Conservation (phyloP, 2,329 filamentous ascomycete species). For the Arthrobotrys musiformis region DNA sequence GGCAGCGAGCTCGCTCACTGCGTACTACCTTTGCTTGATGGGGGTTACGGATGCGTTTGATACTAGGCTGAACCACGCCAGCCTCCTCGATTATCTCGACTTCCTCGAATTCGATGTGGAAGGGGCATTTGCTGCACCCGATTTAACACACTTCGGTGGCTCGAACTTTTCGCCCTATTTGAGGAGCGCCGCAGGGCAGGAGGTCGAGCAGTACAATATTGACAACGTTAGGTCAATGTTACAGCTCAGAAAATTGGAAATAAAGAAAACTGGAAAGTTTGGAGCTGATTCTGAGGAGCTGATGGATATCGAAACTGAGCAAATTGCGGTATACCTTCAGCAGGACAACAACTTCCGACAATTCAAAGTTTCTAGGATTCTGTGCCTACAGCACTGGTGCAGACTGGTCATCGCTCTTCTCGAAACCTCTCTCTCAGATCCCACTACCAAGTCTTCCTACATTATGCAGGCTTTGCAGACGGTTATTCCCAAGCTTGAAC, state of each 20-base stretch:
- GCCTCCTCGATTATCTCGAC: slow-evolving; percentile 92
- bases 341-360: slow-evolving; percentile 66
- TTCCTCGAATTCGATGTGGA: slow-evolving; percentile 77
- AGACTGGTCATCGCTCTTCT: slow-evolving; percentile 85
- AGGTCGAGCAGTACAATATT: slow-evolving; percentile 71
- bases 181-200: slow-evolving; percentile 59
- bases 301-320: slow-evolving; percentile 70
- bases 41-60: slow-evolving; percentile 53
- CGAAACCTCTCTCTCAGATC: slow-evolving; percentile 81
- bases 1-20: slow-evolving; percentile 61
- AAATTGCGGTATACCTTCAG: slow-evolving; percentile 73
- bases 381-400: slow-evolving; percentile 83
- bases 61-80: slow-evolving; percentile 66
- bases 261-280: slow-evolving; percentile 67
- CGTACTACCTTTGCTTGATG: slow-evolving; percentile 61
- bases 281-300: slow-evolving; percentile 65
- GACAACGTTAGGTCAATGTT: slow-evolving; percentile 79
- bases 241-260: slow-evolving; percentile 74
- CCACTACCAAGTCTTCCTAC: slow-evolving; percentile 77
- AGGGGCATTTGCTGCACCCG: slow-evolving; percentile 60
- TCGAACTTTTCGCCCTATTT: slow-evolving; percentile 56
- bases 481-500: slow-evolving; percentile 86
- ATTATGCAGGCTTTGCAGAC: slow-evolving; percentile 87
- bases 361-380: slow-evolving; percentile 67
- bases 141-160: slow-evolving; percentile 56